Base-by-base conservation (phyloP, 768 basidiomycete species). In the Psilocybe azurescens region DNA sequence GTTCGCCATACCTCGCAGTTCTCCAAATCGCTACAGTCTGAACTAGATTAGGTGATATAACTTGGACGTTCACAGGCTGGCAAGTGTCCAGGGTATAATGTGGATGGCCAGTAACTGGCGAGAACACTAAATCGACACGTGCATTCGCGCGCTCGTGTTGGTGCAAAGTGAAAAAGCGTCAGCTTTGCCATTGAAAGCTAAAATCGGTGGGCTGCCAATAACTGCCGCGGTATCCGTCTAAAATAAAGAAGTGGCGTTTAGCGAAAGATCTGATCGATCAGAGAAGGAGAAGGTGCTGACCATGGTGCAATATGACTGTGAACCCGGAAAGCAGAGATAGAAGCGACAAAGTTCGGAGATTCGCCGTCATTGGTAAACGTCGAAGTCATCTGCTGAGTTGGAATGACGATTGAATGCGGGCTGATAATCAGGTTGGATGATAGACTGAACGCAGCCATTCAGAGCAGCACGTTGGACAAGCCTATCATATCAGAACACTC, bases 111-210 rank as follows among this genome's bases (percentile, higher is more conserved):
- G 79, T 77, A 52, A 78, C 78, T 1, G 80, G 79, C 8, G 75
- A 75, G 59, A 75, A 80, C 6, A 82, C 79, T 5, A 81, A 72
- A 63, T 82, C 81, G 62, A 75, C 57, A 44, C 80, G 67, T 11
- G 74, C 77, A 63, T 79, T 77, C n/a, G n/a, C 5, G 77, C 78
- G 10, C 76, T 78, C 24, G 70, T 73, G 60, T 82, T 82, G 0
- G 73, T 73, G 70, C 81, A 82, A 28, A 82, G 69, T 18, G 79
- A 76, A 65, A 79, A 81, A 16, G 78, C 73, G 60, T 82, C 74
- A 8, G 77, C 53, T 58, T 77, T 75, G 5, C 74, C 77, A n/a
- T 77, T 76, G 57, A 81, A 76, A 0, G 79, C 75, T 53, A 82
- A 72, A 7, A 78, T 58, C 0, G 74, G 62, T 5, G 74, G 75